These are phyloP conservation scores for Thecaphora frezii DNA, from an alignment of 1,284 basidiomycete genomes.

Conservation along the genomic window DNA sequence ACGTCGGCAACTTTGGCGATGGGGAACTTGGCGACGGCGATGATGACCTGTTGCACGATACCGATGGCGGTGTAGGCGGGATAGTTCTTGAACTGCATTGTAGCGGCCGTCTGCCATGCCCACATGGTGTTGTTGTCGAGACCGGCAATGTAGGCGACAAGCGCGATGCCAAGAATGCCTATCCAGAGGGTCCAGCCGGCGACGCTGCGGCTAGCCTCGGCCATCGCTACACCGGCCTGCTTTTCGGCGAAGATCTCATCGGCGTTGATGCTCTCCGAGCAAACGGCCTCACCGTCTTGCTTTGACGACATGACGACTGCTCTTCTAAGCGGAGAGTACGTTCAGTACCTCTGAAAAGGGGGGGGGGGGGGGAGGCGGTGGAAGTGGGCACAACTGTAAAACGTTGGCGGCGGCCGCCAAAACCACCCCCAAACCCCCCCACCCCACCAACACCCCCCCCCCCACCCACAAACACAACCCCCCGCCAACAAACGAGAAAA, in stretches of 20 bases:
- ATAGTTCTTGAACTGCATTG: conserved; percentile 23
- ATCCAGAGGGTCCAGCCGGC: conserved; percentile 46
- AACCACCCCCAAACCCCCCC: too few species aligned
- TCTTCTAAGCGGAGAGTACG: too few species aligned
- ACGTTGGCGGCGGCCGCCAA: too few species aligned
- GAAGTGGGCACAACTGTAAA: too few species aligned
- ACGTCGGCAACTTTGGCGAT: conserved; percentile 57
- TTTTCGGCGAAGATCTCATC: conserved; percentile 16
- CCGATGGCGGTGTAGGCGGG: conserved; percentile 35
- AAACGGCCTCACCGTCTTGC: too few species aligned
- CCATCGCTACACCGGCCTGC: conserved; percentile 44
- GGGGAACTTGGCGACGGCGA: conserved; percentile 55
- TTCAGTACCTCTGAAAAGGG: too few species aligned
- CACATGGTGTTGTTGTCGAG: conserved; percentile 53
- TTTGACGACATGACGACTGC: too few species aligned
- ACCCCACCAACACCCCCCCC: too few species aligned
- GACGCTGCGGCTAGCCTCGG: conserved; percentile 41
- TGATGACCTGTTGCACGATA: conserved; percentile 50
- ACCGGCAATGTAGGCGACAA: conserved; percentile 43
- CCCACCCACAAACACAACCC: too few species aligned
- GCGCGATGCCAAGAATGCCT: conserved; percentile 42
- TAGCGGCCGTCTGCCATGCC: conserved; percentile 30
- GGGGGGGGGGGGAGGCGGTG: too few species aligned
- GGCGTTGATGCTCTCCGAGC: too few species aligned
- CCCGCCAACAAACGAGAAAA: too few species aligned